Evolutionary conservation across 225 moss, liverwort and hornwort genomes (phyloP), one percentile per base, ranked within the genome.

Genomic region (Climacium dendroides): DNA sequence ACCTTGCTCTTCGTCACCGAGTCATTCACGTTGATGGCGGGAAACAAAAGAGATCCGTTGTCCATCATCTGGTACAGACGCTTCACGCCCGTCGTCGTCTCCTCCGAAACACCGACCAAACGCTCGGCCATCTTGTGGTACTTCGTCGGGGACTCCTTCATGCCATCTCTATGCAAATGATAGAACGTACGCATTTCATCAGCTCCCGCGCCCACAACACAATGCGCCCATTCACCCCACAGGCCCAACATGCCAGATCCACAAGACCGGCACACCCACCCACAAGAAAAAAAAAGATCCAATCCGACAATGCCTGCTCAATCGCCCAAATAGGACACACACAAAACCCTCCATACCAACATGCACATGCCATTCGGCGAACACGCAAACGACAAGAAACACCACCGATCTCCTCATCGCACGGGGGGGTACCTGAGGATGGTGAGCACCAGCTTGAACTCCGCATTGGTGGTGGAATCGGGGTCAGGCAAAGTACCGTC

Each of bases 1-100:
- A 83, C 96, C 94, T 96, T 98, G 92, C 98, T 98, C 96, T 98
- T 98, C 60, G 97, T 98, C 43, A 98, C 97, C 3, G 98, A 93
- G 89, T 98, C 98, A 83, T 98, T 98, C 41, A 98, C 98, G 60
- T 98, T 98, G 89, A 98, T 98, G 18, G 96, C 98, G 1, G 98
- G 96, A 90, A 98, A 98, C 50, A 96, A 87, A 32, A 98, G 87
- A 3, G 96, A 93, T 4, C 97, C 97, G 72, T 75, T 93, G 65
- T 87, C 76, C 90, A 95, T 91, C 97, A 98, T 98, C 88, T 98
- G 97, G 69, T 98, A 98, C 39, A 98, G 74, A 62, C 98, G 92
- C 96, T 98, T 97, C 82, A 97, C 98, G 47, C 97, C 97, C 10
- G 98, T 98, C 71, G 97, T 98, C 67, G 98, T 97, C 91, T 98